Evolutionary conservation across 805 yeast species (phyloP), one percentile per base, ranked within the genome.

Genomic region (Metahyphopichia silvanorum): DNA sequence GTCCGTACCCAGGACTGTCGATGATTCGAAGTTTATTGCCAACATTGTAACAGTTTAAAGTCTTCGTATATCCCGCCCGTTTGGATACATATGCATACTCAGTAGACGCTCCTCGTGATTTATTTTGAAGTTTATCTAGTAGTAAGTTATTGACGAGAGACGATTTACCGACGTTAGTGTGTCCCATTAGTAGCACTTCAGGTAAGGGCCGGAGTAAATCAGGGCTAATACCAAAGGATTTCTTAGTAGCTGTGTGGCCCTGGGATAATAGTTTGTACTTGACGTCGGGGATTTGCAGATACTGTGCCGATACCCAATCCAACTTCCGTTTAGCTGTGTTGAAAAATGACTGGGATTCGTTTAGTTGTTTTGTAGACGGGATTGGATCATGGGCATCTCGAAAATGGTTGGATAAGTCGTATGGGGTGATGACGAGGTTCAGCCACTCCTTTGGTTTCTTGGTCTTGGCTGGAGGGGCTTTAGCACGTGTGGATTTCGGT

Each of bases 1-100:
- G 70, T 2, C 98, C 98, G 53, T 89, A 89, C 0, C 98, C 98
- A 1, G 98, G 98, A 16, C 87, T 74, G 51, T 89, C 98, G 2
- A 87, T 75, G 3, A 89, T 47, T 39, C 86, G 64, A 27, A 89
- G 63, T 34, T 70, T 63, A 30, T 75, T 74, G 3, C 83, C 83
- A 9, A 84, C 57, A 37, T 78, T 82, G 58, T 71, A 88, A 42
- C 86, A 79, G 49, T 84, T 85, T 49, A 88, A 59, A 4, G 91
- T 72, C 32, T 72, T 71, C 3, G 82, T 76, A 40, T 59, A 74
- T 5, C 84, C 86, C 14, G 80, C 78, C 39, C 64, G 60, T 37
- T 58, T 60, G 0, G 82, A 76, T 1, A 76, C 74, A 42, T 51
- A 71, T 6, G 88, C 91, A 38, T 62, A 71, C 29, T 55, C 54